Evolutionary conservation across 352 stramenopile species (phyloP).

Genomic region (Plasmopara halstedii): DNA sequence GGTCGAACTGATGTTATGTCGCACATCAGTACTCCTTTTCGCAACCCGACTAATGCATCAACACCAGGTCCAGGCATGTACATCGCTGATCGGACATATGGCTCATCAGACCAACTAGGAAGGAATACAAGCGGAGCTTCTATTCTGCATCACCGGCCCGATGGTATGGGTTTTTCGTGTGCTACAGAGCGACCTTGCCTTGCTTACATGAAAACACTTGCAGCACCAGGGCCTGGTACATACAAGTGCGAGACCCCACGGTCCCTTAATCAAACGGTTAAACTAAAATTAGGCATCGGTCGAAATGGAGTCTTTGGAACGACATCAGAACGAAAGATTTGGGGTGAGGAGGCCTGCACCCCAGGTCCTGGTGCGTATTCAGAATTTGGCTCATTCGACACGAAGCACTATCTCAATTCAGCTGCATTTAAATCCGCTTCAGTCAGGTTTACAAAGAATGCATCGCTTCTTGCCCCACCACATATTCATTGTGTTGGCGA

Average conservation of each 20-base stretch:
- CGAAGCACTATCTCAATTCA: constrained; percentile 29
- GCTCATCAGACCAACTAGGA: constrained; percentile 7
- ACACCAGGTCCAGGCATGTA: constrained; percentile 62
- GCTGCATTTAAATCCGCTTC: constrained; percentile 56
- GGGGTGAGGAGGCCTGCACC: constrained; percentile 43
- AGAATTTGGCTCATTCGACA: constrained; percentile 25
- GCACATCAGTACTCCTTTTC: constrained; percentile 52
- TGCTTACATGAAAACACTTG: constrained; percentile 24
- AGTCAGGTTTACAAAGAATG: constrained; percentile 35
- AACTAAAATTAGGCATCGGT: constrained; percentile 40
- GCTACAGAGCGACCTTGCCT: constrained; percentile 57
- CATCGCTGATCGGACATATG: constrained; percentile 1
- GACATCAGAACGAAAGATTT: constrained; percentile 64
- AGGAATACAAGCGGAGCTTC: constrained; percentile 9
- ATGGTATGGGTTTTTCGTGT: constrained; percentile 61
- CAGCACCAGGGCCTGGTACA: constrained; percentile 36
- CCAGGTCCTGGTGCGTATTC: constrained; percentile 58
- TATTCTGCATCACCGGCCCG: constrained; percentile 23
- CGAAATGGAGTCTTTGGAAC: constrained; percentile 70
- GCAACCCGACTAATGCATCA: constrained; percentile 41
- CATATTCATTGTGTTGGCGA: constrained; percentile 48
- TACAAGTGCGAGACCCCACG: constrained; percentile 61
- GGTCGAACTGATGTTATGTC: constrained; percentile 40
- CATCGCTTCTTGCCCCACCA: constrained; percentile 34
- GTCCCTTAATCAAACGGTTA: constrained; percentile 44